These are phyloP conservation scores for Melampsora americana DNA, from an alignment of 1,284 basidiomycete genomes.

Conservation along the genomic window DNA sequence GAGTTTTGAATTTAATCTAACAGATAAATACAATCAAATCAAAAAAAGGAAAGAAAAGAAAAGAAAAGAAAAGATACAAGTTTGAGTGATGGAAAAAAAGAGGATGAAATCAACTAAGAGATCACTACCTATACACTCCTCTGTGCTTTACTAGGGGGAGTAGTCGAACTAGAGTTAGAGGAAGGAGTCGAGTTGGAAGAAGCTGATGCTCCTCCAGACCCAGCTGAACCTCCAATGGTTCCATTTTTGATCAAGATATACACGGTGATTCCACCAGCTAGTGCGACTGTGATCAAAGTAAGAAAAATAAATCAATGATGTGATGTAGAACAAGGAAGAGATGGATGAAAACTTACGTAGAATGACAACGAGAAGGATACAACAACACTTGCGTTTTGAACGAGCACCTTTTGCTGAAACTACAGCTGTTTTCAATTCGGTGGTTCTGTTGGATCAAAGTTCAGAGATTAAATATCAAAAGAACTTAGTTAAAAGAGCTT, in stretches of 20 bases:
- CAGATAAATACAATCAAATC: background rate
- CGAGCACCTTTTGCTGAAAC: slow-evolving; percentile 38
- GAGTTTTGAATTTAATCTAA: too few relatives aligned
- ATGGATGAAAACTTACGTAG: slow-evolving; percentile 21
- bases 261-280: background rate
- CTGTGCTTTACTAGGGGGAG: too few relatives aligned
- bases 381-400: slow-evolving; percentile 41
- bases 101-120: too few relatives aligned
- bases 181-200: too few relatives aligned
- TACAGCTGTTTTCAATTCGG: slow-evolving; percentile 37
- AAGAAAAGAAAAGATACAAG: background rate
- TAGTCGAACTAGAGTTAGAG: too few relatives aligned
- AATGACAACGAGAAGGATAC: slow-evolving; percentile 17
- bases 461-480: background rate
- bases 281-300: background rate
- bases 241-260: background rate
- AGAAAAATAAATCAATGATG: background rate
- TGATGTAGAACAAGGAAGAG: background rate
- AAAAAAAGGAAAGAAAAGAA: slow-evolving; percentile 6
- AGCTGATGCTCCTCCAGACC: too few relatives aligned
- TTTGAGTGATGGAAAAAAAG: background rate
- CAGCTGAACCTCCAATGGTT: background rate
- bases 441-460: background rate
- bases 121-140: too few relatives aligned
- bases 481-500: background rate